Conservation (phyloP, 345 rosid genomes). For the Citropsis articulata region DNA sequence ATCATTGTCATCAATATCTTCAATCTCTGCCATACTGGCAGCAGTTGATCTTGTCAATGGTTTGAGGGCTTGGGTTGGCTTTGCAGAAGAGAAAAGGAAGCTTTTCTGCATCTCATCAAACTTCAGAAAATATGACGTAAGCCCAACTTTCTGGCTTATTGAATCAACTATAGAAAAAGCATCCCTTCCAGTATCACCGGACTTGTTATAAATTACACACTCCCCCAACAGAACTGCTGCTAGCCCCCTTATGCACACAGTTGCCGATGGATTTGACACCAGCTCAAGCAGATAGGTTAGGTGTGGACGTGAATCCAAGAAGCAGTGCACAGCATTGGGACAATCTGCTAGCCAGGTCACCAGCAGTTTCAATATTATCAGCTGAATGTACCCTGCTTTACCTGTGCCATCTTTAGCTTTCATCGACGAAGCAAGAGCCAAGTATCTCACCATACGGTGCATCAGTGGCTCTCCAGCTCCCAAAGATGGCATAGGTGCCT, state of each 20-base stretch:
- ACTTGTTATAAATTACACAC: slow-evolving; percentile 73
- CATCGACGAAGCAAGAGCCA: slow-evolving; percentile 81
- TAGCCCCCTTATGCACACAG: slow-evolving; percentile 71
- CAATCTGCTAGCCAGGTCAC: slow-evolving; percentile 85
- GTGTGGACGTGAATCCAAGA: slow-evolving; percentile 87
- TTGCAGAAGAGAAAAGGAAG: slow-evolving; percentile 58
- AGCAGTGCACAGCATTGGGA: slow-evolving; percentile 81
- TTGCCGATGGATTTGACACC: slow-evolving; percentile 63
- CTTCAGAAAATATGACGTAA: slow-evolving; percentile 70
- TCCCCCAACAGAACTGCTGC: slow-evolving; percentile 87
- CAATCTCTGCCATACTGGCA: slow-evolving; percentile 78
- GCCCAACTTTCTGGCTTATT: slow-evolving; percentile 86
- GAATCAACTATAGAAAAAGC: slow-evolving; percentile 74
- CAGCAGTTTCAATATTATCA: slow-evolving; percentile 79
- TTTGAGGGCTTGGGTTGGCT: slow-evolving; percentile 46
- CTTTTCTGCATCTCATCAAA: slow-evolving; percentile 90
- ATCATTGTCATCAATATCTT: slow-evolving; percentile 54
- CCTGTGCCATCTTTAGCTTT: slow-evolving; percentile 68
- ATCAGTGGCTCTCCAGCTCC: slow-evolving; percentile 84
- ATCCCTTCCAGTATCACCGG: slow-evolving; percentile 72
- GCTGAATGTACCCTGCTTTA: slow-evolving; percentile 53
- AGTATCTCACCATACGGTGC: slow-evolving; percentile 85
- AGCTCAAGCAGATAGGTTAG: slow-evolving; percentile 75
- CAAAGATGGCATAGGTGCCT: slow-evolving; percentile 64
- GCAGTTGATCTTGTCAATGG: slow-evolving; percentile 79